Base-by-base conservation (phyloP, 1,284 basidiomycete genomes). In the Malassezia sp. region DNA sequence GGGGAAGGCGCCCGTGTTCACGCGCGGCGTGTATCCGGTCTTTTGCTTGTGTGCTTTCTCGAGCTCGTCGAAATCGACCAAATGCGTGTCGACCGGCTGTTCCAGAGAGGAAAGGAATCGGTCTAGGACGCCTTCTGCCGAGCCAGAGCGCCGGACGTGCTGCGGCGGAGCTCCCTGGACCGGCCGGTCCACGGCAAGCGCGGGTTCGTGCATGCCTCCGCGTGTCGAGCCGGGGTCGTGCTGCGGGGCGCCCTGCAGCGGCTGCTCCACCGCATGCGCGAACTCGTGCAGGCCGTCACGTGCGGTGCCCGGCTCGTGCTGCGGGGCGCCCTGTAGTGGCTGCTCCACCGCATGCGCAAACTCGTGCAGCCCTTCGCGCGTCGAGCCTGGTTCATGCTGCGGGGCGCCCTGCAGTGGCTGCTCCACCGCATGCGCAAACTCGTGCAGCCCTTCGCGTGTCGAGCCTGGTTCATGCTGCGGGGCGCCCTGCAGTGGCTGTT, bases 41-140 rank as follows among this genome's bases (percentile, higher is more conserved):
- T 59, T 61, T 41, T 55, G 42, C 45, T 59, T 54, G 54, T 63
- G 59, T 2, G 53, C 46, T 27, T 59, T 52, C 31, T 63, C 61
- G 18, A 63, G 54, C 20, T 61, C 55, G n/a, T 45, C 51, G 20
- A 63, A 33, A 35, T 48, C 52, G 45, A 58, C 57, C 41, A 63
- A 56, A 18, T 42, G 42, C 5, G 47, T 44, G 18, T 45, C 52
- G 26, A 49, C 36, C 14, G 51, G 41, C 3, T 39, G 37, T 21
- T 24, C 24, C 21, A 45, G 42, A 3, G 38, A 41, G 21, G 30
- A 11, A 4, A 41, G 20, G 28, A 42, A 48, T 8, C 21, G 17
- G 40, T 48, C 45, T 7, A 42, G 12, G 3, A 42, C 17, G 12
- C 21, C 29, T 28, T 15, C 27, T 39, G 14, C 26, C 27, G 10